Percentiles rank a stretch among this genome's conserved stretches.
These are phyloP conservation scores for Dimocarpus longan DNA, from an alignment of 345 rosid genomes.

Conservation along the genomic window DNA sequence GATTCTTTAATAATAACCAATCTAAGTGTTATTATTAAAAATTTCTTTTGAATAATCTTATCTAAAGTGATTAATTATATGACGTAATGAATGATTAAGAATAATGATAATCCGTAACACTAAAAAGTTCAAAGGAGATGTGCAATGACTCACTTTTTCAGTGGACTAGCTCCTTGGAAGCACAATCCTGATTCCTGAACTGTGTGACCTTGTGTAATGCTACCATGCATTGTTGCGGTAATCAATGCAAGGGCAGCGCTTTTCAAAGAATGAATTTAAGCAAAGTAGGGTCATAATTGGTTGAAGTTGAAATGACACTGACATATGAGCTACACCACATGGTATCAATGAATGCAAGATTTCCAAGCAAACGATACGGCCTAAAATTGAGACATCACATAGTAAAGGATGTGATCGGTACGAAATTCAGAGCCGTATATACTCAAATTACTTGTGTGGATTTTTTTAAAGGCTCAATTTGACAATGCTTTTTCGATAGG, in stretches of 20 bases:
- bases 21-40: no score
- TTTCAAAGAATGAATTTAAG: neutral
- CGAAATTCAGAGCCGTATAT: neutral
- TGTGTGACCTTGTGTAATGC: neutral
- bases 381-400: neutral
- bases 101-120: no score
- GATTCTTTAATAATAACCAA: no score
- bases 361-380: conserved; percentile 5
- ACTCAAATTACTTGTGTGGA: neutral
- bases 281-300: neutral
- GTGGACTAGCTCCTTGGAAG: no score
- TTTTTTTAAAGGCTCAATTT: neutral
- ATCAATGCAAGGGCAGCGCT: neutral
- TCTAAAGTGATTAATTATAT: no score
- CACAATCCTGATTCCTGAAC: neutral
- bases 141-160: no score
- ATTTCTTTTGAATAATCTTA: no score
- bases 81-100: no score
- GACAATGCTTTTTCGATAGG: neutral
- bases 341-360: neutral
- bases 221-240: neutral
- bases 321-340: conserved; percentile 4
- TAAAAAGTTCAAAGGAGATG: neutral
- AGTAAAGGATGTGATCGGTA: neutral
- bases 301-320: conserved; percentile 8